Percentiles rank a stretch among this genome's conserved stretches.
Evolutionary conservation across 2,329 filamentous ascomycete species (phyloP).

Genomic region (Ophiobolus disseminans): DNA sequence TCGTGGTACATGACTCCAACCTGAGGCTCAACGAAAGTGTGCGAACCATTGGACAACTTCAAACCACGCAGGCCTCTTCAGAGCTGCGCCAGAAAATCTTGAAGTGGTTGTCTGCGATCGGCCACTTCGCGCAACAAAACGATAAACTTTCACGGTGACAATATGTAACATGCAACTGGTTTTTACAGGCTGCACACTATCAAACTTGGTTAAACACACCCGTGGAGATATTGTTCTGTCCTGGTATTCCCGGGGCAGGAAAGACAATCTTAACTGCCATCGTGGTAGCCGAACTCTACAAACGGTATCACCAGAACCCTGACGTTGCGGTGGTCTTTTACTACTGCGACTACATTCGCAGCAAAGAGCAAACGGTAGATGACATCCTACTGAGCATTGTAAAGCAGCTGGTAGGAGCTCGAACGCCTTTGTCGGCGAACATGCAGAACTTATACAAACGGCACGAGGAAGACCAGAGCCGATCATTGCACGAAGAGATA

Average conservation of each 20-base stretch:
- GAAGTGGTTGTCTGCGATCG: slow-evolving; percentile 14
- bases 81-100: slow-evolving; percentile 8
- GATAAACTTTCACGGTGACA: slow-evolving; percentile 17
- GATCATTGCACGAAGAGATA: not conserved
- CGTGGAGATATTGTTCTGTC: slow-evolving; percentile 26
- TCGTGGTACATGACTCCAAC: too few relatives aligned
- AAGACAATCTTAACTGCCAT: slow-evolving; percentile 36
- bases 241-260: slow-evolving; percentile 34
- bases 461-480: not conserved
- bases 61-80: too few relatives aligned
- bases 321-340: not conserved
- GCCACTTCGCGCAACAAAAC: slow-evolving; percentile 18
- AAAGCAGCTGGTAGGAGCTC: not conserved
- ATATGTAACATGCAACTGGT: slow-evolving; percentile 26
- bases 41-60: too few relatives aligned
- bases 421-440: not conserved
- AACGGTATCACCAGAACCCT: not conserved
- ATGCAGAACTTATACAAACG: not conserved
- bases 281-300: slow-evolving; percentile 18
- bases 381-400: not conserved
- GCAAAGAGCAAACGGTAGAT: not conserved
- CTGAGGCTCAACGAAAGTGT: too few relatives aligned
- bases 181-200: slow-evolving; percentile 15
- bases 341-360: not conserved
- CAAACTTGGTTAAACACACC: slow-evolving; percentile 15